phyloP scores from a whole-genome alignment of 768 basidiomycete species.

The Trametes sanguinea region DNA sequence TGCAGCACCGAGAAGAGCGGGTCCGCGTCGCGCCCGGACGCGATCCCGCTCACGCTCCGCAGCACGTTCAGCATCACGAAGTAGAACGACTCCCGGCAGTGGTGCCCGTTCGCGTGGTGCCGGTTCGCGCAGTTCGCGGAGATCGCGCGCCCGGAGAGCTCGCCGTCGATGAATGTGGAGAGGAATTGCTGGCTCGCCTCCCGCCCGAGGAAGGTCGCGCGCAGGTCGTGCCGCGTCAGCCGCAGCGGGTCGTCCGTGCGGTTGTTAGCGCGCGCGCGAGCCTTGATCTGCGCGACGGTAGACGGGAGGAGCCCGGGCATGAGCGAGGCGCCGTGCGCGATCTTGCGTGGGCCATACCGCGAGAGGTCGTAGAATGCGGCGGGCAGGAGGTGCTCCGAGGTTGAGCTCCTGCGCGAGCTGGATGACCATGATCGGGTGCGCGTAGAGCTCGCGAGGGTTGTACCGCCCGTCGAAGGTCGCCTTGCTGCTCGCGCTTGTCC shows the following conservation, averaged over 20 bases:
- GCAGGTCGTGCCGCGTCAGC: constrained; percentile 44
- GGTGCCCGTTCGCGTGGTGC: constrained; percentile 36
- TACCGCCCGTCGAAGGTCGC: constrained; percentile 55
- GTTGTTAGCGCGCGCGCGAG: constrained; percentile 7
- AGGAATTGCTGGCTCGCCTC: constrained; percentile 65
- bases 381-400: constrained; percentile 57
- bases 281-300: constrained; percentile 24
- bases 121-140: constrained; percentile 51
- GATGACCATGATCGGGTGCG: constrained; percentile 73
- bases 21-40: constrained; percentile 72
- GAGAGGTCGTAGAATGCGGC: constrained; percentile 75
- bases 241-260: constrained; percentile 11
- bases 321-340: constrained; percentile 52
- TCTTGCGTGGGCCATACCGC: constrained; percentile 71
- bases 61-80: constrained; percentile 74
- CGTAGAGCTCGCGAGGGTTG: constrained; percentile 54
- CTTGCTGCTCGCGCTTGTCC: constrained; percentile 62
- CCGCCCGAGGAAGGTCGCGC: constrained; percentile 57
- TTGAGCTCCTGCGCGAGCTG: constrained; percentile 67
- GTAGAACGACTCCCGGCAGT: constrained; percentile 73
- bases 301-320: constrained; percentile 27
- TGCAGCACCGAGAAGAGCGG: constrained; percentile 69
- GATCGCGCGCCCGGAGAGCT: constrained; percentile 52
- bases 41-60: constrained; percentile 70
- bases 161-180: constrained; percentile 56